Evolutionary conservation across 352 stramenopile genomes (phyloP), one percentile per base, ranked within the genome.

Genomic region (Globisporangium takayamanum): DNA sequence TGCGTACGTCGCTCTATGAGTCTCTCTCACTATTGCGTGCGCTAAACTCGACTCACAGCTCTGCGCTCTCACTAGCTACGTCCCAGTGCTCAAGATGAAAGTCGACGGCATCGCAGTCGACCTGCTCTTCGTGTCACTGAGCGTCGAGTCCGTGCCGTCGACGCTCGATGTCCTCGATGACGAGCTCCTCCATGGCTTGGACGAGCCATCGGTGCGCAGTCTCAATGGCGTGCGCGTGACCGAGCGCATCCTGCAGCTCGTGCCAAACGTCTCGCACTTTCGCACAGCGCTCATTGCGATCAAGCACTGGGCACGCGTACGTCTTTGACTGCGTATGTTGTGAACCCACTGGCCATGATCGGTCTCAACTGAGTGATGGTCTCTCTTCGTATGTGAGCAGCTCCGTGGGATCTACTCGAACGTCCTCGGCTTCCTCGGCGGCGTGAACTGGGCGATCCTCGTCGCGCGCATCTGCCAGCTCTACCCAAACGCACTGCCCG

Each of bases 401-500:
- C 69, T 93, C 44, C 88, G 97, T 28, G 97, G 97, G 36, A 84
- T 99, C 56, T 99, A 99, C 72, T 98, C 90, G n/a, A 99, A 99
- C 75, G 95, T 99, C 36, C 74, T 99, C 26, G 97, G 97, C 16
- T 99, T 99, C 64, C 71, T 99, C 0, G 97, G 97, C 48, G 97
- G 97, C 16, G 91, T 99, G 2, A 99, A 99, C 72, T 99, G 89
- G 81, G 97, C 96, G 28, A 99, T 99, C 55, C 79, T 99, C 20
- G 94, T 98, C 15, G 96, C 93, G 41, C 91, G 90, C 30, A 88
- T 99, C 15, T 99, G 89, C 64, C 92, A 98, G 67, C 73, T 97
- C 18, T 96, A 96, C 58, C 80, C 81, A 15, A 92, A 92, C 49
- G 73, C 74, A n/a, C 68, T 94, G 1, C 82, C 92, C 20, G 78